phyloP scores from a whole-genome alignment of 768 basidiomycete genomes.

The Strobilomyces echinocephalus region DNA sequence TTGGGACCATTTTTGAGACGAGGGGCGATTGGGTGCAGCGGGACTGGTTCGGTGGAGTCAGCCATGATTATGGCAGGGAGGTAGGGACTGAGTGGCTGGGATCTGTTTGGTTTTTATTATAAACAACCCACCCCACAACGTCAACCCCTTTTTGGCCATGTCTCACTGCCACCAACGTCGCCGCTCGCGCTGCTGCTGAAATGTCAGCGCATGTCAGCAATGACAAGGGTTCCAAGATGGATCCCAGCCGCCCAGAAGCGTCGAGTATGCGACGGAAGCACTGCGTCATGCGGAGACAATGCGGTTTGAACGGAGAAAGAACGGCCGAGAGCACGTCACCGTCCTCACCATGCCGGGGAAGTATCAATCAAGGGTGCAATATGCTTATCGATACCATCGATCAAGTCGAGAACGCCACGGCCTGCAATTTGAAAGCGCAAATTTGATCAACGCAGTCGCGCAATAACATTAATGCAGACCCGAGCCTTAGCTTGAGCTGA shows the following conservation, averaged over 20 bases:
- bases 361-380: not conserved
- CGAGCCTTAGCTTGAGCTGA: too few species aligned
- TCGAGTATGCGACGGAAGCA: not conserved
- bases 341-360: not conserved
- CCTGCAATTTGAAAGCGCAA: too few species aligned
- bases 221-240: not conserved
- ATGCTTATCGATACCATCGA: not conserved
- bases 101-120: slow-evolving; percentile 14
- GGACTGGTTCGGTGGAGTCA: slow-evolving; percentile 31
- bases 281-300: slow-evolving; percentile 17
- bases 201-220: not conserved
- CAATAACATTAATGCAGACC: too few species aligned
- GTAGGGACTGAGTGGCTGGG: not conserved
- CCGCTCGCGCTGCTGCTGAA: not conserved
- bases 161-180: slow-evolving; percentile 14
- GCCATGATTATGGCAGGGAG: slow-evolving; percentile 39
- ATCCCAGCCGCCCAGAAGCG: not conserved
- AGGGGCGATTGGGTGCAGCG: slow-evolving; percentile 70
- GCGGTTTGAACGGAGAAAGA: slow-evolving; percentile 25
- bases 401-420: too few species aligned
- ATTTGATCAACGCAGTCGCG: too few species aligned
- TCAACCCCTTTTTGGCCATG: slow-evolving; percentile 12
- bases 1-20: slow-evolving; percentile 61
- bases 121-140: not conserved
- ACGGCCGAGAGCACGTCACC: slow-evolving; percentile 10